Conservation (phyloP, 148 eudicot genomes). For the Chenopodium quinoa region DNA sequence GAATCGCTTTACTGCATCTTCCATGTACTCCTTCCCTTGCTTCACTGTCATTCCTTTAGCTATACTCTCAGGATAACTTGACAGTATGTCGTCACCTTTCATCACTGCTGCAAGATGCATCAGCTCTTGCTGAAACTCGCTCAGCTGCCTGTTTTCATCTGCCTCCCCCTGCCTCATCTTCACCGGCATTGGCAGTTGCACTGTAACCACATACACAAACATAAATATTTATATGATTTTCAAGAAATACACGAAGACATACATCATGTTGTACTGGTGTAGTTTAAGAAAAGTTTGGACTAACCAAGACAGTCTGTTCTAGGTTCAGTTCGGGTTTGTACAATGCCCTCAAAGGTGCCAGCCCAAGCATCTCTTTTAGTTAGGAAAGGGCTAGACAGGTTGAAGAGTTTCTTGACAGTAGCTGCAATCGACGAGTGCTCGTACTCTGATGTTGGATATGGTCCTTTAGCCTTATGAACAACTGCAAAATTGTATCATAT, state of each 20-base stretch:
- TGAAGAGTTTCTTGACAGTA: slow-evolving; percentile 72
- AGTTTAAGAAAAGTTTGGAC: slow-evolving; percentile 10
- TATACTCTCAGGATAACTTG: slow-evolving; percentile 43
- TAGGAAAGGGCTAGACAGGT: slow-evolving; percentile 53
- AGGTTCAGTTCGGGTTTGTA: slow-evolving; percentile 45
- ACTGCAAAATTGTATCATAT: slow-evolving; percentile 38
- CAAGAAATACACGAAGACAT: too few species aligned
- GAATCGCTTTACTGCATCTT: slow-evolving; percentile 59
- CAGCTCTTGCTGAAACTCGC: slow-evolving; percentile 82
- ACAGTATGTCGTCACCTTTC: slow-evolving; percentile 64
- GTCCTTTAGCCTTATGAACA: slow-evolving; percentile 78
- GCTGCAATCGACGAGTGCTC: slow-evolving; percentile 82
- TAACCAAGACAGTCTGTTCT: slow-evolving; percentile 82
- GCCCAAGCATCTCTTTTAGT: slow-evolving; percentile 91
- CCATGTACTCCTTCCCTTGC: slow-evolving; percentile 75
- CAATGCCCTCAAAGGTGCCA: slow-evolving; percentile 60
- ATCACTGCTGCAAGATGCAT: slow-evolving; percentile 77
- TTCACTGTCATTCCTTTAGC: slow-evolving; percentile 57
- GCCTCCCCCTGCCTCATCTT: slow-evolving; percentile 61
- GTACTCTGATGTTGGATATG: slow-evolving; percentile 66
- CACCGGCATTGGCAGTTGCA: slow-evolving; percentile 67
- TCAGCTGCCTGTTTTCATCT: slow-evolving; percentile 61
- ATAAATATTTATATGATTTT: not conserved
- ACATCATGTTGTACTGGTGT: too few species aligned
- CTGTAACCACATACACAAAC: slow-evolving; percentile 26